These are phyloP conservation scores for Apiotrichum gracile DNA, from an alignment of 1,284 basidiomycete genomes.

Conservation along the genomic window DNA sequence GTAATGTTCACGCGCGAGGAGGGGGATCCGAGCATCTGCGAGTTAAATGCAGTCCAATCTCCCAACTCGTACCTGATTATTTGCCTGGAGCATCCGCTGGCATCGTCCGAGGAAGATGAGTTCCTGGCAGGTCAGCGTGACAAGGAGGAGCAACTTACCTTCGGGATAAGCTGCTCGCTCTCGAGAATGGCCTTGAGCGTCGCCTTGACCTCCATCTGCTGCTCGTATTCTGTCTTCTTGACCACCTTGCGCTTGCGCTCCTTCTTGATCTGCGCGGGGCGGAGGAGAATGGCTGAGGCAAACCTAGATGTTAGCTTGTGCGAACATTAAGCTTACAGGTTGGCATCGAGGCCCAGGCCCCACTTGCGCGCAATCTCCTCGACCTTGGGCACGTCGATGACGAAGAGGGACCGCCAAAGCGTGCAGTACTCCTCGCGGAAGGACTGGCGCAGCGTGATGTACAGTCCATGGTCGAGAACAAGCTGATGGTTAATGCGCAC, in stretches of 20 bases:
- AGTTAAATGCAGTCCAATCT: conserved; percentile 46
- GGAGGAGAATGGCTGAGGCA: conserved; percentile 45
- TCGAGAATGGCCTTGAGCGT: conserved; percentile 50
- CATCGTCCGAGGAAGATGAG: conserved; percentile 76
- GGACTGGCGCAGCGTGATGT: conserved; percentile 60
- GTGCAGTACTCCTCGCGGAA: conserved; percentile 69
- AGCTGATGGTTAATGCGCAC: conserved; percentile 25
- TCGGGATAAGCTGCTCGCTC: conserved; percentile 50
- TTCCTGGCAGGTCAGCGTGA: conserved; percentile 50
- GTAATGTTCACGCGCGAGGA: conserved; percentile 82
- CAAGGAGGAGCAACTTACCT: conserved; percentile 27
- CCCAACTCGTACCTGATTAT: conserved; percentile 50
- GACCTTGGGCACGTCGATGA: conserved; percentile 60
- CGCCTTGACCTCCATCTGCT: conserved; percentile 50
- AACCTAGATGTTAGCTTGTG: conserved; percentile 26
- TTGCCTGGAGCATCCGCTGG: conserved; percentile 60
- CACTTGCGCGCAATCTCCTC: conserved; percentile 61
- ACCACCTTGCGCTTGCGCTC: conserved; percentile 18
- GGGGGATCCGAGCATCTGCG: conserved; percentile 66
- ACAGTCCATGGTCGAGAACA: conserved; percentile 81
- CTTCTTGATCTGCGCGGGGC: conserved; percentile 42
- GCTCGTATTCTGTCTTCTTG: conserved; percentile 42
- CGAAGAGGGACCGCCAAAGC: conserved; percentile 72
- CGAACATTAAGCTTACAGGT: conserved; percentile 55
- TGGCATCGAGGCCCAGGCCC: conserved; percentile 68